phyloP scores from a whole-genome alignment of 192 early-diverging fungal species.

The Coemansia pectinata region DNA sequence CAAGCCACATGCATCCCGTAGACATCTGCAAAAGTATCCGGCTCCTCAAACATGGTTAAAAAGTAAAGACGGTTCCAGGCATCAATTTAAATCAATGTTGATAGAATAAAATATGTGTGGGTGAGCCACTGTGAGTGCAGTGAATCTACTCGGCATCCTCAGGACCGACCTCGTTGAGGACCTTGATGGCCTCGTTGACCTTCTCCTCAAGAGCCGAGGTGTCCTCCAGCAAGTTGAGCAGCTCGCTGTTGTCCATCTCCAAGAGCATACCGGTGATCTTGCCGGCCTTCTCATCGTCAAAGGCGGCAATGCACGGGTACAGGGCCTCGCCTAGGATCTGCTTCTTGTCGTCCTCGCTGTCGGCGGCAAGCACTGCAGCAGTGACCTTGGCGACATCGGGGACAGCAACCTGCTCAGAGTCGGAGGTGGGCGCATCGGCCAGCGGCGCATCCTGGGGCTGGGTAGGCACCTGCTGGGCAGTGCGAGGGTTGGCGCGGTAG shows the following conservation, averaged over 20 bases:
- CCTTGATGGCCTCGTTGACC: slow-evolving; percentile 84
- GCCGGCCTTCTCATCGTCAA: slow-evolving; percentile 76
- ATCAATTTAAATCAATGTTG: slow-evolving; percentile 2
- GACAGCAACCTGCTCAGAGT: slow-evolving; percentile 37
- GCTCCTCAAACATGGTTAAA: not conserved
- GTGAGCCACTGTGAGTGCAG: not conserved
- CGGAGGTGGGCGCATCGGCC: slow-evolving; percentile 38
- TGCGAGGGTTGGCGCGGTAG: slow-evolving; percentile 51
- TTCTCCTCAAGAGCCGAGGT: slow-evolving; percentile 75
- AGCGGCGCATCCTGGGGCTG: slow-evolving; percentile 42
- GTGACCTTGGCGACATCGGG: slow-evolving; percentile 46
- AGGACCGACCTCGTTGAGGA: slow-evolving; percentile 61
- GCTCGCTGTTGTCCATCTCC: slow-evolving; percentile 97
- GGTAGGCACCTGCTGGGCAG: slow-evolving; percentile 33
- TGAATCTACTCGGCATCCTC: slow-evolving; percentile 17
- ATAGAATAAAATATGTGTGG: not conserved
- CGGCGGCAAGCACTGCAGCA: slow-evolving; percentile 77
- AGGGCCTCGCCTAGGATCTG: slow-evolving; percentile 95
- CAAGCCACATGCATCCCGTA: not conserved
- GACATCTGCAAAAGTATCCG: not conserved
- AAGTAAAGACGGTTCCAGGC: not conserved
- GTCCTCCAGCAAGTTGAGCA: slow-evolving; percentile 86
- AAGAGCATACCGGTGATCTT: slow-evolving; percentile 99
- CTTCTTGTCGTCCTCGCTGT: slow-evolving; percentile 88
- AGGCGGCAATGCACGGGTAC: slow-evolving; percentile 78